phyloP scores from a whole-genome alignment of 2,329 filamentous ascomycete genomes.

The Xylaria digitata region DNA sequence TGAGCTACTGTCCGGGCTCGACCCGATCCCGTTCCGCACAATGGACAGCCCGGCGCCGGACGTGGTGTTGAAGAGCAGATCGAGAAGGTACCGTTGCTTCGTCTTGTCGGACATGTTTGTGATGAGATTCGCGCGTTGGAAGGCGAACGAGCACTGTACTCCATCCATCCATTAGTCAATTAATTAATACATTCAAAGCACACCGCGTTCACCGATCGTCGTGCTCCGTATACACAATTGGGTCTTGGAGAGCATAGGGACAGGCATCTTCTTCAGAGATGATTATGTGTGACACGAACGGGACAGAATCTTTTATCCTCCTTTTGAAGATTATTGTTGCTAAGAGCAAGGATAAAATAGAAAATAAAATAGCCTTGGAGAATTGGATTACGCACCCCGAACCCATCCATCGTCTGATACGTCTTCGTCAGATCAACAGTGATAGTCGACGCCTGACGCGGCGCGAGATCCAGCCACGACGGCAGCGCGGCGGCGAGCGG shows the following conservation, averaged over 20 bases:
- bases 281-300: too few relatives aligned
- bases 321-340: not conserved
- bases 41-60: constrained; percentile 59
- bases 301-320: too few relatives aligned
- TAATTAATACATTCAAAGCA: not conserved
- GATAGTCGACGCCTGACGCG: constrained; percentile 48
- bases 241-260: too few relatives aligned
- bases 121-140: constrained; percentile 59
- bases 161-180: too few relatives aligned
- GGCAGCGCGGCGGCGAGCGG: constrained; percentile 41
- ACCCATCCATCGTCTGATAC: constrained; percentile 60
- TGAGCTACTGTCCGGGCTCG: constrained; percentile 53
- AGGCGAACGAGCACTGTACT: constrained; percentile 53
- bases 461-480: constrained; percentile 40
- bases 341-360: not conserved
- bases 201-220: too few relatives aligned
- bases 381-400: constrained; percentile 47
- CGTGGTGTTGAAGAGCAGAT: constrained; percentile 59
- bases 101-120: constrained; percentile 53
- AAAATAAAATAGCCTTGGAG: too few relatives aligned
- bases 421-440: constrained; percentile 56
- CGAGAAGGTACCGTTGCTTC: constrained; percentile 56
- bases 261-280: too few relatives aligned
- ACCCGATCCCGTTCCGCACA: constrained; percentile 59
- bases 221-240: too few relatives aligned